A percentile compares a stretch with the other conserved stretches of the same genome.
phyloP scores from a whole-genome alignment of 73 alveolate species.

The Paramecium octaurelia region DNA sequence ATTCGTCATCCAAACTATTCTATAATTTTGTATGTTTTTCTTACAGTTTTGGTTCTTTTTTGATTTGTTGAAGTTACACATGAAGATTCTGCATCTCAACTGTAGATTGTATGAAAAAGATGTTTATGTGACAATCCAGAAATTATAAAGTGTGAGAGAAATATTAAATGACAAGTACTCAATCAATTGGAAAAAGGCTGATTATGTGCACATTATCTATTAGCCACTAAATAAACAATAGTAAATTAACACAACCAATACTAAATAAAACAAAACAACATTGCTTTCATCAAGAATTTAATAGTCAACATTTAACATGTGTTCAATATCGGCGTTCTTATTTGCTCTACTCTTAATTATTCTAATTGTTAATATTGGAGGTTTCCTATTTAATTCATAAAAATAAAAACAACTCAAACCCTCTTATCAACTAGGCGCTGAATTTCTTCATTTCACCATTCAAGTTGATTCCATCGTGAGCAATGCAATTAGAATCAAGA shows the following conservation, averaged over 20 bases:
- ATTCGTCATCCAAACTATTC: not conserved
- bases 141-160: not conserved
- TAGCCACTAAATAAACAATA: not conserved
- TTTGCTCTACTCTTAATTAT: not conserved
- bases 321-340: not conserved
- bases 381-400: not conserved
- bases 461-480: not conserved
- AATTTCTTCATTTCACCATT: not conserved
- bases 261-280: not conserved
- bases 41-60: not conserved
- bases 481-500: not conserved
- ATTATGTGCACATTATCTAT: not conserved
- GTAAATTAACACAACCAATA: not conserved
- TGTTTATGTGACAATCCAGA: not conserved
- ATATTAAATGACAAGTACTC: not conserved
- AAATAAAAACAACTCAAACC: not conserved
- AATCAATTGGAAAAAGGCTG: not conserved
- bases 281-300: not conserved
- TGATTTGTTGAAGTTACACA: not conserved
- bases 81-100: not conserved
- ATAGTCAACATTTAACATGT: not conserved
- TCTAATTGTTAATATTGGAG: not conserved
- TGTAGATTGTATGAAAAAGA: slow-evolving; percentile 5
- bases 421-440: not conserved
- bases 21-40: not conserved